These are phyloP conservation scores for Primulina eburnea DNA, from an alignment of 257 asterid species.

Conservation along the genomic window DNA sequence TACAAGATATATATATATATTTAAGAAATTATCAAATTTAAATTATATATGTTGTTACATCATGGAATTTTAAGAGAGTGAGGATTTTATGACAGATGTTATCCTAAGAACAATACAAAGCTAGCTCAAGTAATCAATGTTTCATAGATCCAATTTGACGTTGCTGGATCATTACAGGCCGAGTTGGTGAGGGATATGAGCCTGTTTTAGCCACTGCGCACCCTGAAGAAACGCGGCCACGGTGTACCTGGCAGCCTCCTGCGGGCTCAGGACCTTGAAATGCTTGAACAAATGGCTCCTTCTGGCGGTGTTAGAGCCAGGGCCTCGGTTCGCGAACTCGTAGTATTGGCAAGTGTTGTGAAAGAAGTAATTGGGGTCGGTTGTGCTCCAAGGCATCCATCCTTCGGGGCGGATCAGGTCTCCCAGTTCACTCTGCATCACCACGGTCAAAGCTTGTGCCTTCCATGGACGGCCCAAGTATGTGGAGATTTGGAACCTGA, in stretches of 20 bases:
- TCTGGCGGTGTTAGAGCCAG: conserved; percentile 36
- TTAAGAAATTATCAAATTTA: no score
- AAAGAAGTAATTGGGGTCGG: conserved; percentile 21
- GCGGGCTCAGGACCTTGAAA: conserved; percentile 22
- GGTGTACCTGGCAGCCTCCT: conserved; percentile 20
- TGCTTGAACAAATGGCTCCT: conserved; percentile 32
- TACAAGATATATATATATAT: no score
- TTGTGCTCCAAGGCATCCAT: conserved; percentile 34
- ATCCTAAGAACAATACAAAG: no score
- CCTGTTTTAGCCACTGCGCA: background rate
- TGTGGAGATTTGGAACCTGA: conserved; percentile 31
- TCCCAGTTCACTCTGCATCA: conserved; percentile 57
- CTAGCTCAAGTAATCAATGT: background rate
- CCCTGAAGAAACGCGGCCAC: conserved; percentile 8
- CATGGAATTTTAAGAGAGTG: no score
- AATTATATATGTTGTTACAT: no score
- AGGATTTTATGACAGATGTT: no score
- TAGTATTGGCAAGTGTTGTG: conserved; percentile 32
- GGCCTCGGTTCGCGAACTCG: conserved; percentile 62
- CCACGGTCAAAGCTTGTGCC: conserved; percentile 35
- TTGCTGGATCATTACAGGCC: background rate
- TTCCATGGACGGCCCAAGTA: conserved; percentile 72
- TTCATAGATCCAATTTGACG: background rate
- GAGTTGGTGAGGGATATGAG: conserved; percentile 3
- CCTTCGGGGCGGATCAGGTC: conserved; percentile 68